phyloP scores from a whole-genome alignment of 2,329 filamentous ascomycete species.

The Colletotrichum agaves region DNA sequence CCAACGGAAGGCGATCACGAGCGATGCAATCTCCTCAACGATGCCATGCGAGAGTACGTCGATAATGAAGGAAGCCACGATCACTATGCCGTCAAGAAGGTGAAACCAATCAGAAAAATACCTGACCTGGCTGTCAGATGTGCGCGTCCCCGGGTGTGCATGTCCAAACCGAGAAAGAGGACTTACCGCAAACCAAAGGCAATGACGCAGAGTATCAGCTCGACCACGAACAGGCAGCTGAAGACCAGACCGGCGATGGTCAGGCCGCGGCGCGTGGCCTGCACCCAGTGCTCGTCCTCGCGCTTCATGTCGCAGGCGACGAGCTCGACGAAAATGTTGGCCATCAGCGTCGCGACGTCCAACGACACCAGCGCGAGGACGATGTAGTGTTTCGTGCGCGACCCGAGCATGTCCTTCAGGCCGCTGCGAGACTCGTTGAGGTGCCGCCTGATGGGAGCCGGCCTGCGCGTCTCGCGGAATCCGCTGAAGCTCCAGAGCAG shows the following conservation, averaged over 20 bases:
- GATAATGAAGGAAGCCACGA: constrained; percentile 69
- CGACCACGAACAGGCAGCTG: constrained; percentile 72
- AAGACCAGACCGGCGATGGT: constrained; percentile 66
- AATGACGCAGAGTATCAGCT: constrained; percentile 68
- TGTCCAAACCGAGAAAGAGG: not conserved
- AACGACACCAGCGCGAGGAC: constrained; percentile 56
- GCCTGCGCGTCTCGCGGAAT: constrained; percentile 31
- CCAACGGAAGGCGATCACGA: constrained; percentile 74
- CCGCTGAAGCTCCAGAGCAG: constrained; percentile 35
- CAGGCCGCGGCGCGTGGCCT: constrained; percentile 51
- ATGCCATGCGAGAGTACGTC: constrained; percentile 70
- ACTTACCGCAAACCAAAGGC: constrained; percentile 70
- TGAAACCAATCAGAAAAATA: constrained; percentile 71
- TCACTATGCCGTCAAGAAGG: constrained; percentile 71
- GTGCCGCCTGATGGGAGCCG: constrained; percentile 31
- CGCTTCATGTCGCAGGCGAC: constrained; percentile 59
- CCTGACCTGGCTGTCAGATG: constrained; percentile 47
- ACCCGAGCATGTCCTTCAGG: constrained; percentile 39
- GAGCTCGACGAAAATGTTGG: constrained; percentile 60
- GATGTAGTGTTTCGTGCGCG: constrained; percentile 56
- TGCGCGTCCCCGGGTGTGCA: not conserved
- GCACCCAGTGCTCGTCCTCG: constrained; percentile 54
- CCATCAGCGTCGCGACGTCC: constrained; percentile 57
- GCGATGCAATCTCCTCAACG: constrained; percentile 70
- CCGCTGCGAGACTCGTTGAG: constrained; percentile 30